Evolutionary conservation across 2,329 filamentous ascomycete species (phyloP), one percentile per base, ranked within the genome.

Genomic region (Colletotrichum noveboracense): DNA sequence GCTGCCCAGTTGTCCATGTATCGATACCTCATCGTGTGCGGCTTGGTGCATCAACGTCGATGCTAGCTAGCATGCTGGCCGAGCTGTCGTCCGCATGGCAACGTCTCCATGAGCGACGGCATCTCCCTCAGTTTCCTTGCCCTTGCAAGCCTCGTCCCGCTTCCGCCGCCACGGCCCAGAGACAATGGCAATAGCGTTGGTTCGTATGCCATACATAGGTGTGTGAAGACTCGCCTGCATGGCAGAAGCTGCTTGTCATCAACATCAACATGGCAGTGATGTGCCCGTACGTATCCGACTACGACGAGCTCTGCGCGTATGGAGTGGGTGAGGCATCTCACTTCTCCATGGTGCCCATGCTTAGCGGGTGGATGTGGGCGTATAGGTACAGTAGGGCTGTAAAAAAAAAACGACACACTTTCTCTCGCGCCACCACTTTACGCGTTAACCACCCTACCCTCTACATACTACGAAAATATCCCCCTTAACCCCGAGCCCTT

Each of bases 1-100:
- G 83, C 82, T 85, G 82, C 83, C 83, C 83, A 84, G 84, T 77
- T 62, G 36, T 16, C 78, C 78, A 81, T 80, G 84, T 85, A 84
- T 80, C 80, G 77, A 80, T 82, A 81, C 80, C 80, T 81, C 70
- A 78, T 67, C 18, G 21, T 18, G 8, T 18, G 21, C 38, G 48
- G 10, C 38, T 36, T n/a, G 32, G 64, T 48, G 65, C 32, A 60
- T 61, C 56, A 36, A 32, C 61, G 34, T 66, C 52, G 21, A 74
- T 66, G 36, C 21, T 60, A 66, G 48, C 28, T 65, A 24, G 71
- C 71, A 43, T n/a, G 38, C 38, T 66, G 66, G 71, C 66, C 66
- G 66, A 71, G 66, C 66, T 65, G 55, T 69, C 38, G 48, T 60
- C 71, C 60, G 72, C 67, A 75, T 75, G 70, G 73, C 68, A 66